Conservation (phyloP, 495 filamentous ascomycete genomes). For the Aspergillus nanangensis region DNA sequence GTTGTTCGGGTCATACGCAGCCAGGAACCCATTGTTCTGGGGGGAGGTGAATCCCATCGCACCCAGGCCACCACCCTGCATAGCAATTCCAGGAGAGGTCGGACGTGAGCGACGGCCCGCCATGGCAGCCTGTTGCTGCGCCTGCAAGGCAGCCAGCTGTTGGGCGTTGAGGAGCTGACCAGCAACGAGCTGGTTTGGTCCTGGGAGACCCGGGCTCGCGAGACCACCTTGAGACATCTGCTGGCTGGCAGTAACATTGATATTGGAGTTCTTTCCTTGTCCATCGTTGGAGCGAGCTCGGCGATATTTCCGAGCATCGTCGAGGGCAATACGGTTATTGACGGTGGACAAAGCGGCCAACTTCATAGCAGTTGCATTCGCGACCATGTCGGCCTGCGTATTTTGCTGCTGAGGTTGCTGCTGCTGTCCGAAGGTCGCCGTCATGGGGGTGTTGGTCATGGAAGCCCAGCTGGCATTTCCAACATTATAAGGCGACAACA, state of each 20-base stretch:
- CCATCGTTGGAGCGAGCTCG: slow-evolving; percentile 87
- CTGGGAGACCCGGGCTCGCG: slow-evolving; percentile 50
- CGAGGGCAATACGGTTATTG: slow-evolving; percentile 95
- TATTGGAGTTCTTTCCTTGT: slow-evolving; percentile 43
- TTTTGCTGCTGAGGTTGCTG: slow-evolving; percentile 37
- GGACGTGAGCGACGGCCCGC: slow-evolving; percentile 83
- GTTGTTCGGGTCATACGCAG: slow-evolving; percentile 75
- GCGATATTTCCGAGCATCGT: slow-evolving; percentile 92
- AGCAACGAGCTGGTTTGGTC: slow-evolving; percentile 70
- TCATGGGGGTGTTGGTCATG: slow-evolving; percentile 97
- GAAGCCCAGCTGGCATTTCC: slow-evolving; percentile 94
- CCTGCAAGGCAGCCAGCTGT: slow-evolving; percentile 81
- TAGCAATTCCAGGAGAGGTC: slow-evolving; percentile 82
- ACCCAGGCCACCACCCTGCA: slow-evolving; percentile 65
- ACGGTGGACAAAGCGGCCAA: slow-evolving; percentile 94
- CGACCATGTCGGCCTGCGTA: slow-evolving; percentile 93
- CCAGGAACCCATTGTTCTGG: slow-evolving; percentile 92
- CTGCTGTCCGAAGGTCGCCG: slow-evolving; percentile 66
- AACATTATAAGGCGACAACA: slow-evolving; percentile 84
- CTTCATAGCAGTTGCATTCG: slow-evolving; percentile 98
- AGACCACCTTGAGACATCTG: slow-evolving; percentile 48
- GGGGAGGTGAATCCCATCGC: slow-evolving; percentile 77
- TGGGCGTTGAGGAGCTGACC: slow-evolving; percentile 83
- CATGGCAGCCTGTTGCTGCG: slow-evolving; percentile 75
- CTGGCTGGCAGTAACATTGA: slow-evolving; percentile 21